Conservation (phyloP, 495 filamentous ascomycete species). For the Aspergillus diversus region DNA sequence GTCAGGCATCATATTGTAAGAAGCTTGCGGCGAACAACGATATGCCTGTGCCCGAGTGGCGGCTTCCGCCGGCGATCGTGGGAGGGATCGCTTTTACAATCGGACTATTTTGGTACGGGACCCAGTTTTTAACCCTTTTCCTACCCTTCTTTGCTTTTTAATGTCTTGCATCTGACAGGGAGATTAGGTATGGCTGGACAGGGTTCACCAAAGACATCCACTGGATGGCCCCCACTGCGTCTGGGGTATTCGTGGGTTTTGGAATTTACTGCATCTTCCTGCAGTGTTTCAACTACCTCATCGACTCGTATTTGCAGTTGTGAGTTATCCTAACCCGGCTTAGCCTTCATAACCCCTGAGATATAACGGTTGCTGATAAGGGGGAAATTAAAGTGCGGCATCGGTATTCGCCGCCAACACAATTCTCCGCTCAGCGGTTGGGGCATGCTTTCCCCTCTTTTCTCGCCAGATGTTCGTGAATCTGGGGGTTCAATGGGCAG, state of each 20-base stretch:
- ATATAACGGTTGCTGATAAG: constrained; percentile 19
- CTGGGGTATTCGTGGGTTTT: constrained; percentile 38
- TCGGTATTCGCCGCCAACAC: constrained; percentile 93
- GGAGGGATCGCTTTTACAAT: constrained; percentile 54
- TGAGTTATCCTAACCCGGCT: constrained; percentile 51
- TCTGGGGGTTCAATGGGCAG: constrained; percentile 77
- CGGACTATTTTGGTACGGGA: constrained; percentile 55
- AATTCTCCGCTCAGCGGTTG: constrained; percentile 77
- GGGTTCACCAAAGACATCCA: constrained; percentile 39
- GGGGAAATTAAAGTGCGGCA: constrained; percentile 58
- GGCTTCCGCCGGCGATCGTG: constrained; percentile 48
- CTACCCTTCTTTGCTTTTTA: background rate
- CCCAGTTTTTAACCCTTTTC: constrained; percentile 1
- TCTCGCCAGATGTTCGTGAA: constrained; percentile 77
- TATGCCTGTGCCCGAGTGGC: constrained; percentile 42
- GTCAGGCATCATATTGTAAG: constrained; percentile 34
- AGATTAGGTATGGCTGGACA: constrained; percentile 44
- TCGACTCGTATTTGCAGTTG: constrained; percentile 65
- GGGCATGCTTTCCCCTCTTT: constrained; percentile 83
- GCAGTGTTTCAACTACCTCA: constrained; percentile 45
- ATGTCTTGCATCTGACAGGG: background rate
- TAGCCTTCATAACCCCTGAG: background rate
- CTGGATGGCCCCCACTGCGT: constrained; percentile 45
- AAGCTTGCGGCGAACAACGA: constrained; percentile 39
- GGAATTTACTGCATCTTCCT: constrained; percentile 44